Base-by-base conservation (phyloP, 108 stramenopile species). In the Nitzschia palea region DNA sequence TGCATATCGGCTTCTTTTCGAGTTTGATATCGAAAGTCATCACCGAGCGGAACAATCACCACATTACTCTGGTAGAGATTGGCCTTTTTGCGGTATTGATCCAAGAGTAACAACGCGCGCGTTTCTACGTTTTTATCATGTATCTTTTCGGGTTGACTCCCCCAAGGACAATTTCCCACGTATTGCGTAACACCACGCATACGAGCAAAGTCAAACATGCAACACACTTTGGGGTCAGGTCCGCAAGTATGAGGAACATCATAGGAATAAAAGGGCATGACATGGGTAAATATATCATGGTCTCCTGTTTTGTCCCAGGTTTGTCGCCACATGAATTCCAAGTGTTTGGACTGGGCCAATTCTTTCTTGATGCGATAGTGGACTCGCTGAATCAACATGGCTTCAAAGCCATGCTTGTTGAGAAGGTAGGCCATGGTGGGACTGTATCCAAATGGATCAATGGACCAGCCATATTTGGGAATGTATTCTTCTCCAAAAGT, bases 281-380 rank as follows among this genome's bases (percentile, higher is more conserved):
- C 53, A 44, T 86, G 85, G 2, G 81, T 82, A 51, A 86, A 82
- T 0, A 86, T 86, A 58, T 86, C 85, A 42, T 80, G 55, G 27
- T 77, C 70, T n/a, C 81, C 85, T 18, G 1, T 31, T 1, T 62
- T 42, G 40, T 86, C 85, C 80, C 80, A 86, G 0, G 81, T 83
- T 52, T 86, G 85, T 23, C 85, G 71, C 85, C 85, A 86, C 63
- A 78, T 67, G 50, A 86, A 86, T 56, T 86, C 85, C 23, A 86
- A 45, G 29, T 81, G 78, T 44, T 78, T 64, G 50, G 64, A 55
- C 30, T 68, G 6, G 2, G 85, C 85, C 47, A 86, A 57, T 70
- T 82, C 81, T 67, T 86, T 86, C 65, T 86, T 86, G 65, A 86
- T 56, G 31, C 81, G 81, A 68, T 86, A 86, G 50, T 86, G 85